These are phyloP conservation scores for Beauveria sp. DNA, from an alignment of 2,329 filamentous ascomycete genomes.

Conservation along the genomic window DNA sequence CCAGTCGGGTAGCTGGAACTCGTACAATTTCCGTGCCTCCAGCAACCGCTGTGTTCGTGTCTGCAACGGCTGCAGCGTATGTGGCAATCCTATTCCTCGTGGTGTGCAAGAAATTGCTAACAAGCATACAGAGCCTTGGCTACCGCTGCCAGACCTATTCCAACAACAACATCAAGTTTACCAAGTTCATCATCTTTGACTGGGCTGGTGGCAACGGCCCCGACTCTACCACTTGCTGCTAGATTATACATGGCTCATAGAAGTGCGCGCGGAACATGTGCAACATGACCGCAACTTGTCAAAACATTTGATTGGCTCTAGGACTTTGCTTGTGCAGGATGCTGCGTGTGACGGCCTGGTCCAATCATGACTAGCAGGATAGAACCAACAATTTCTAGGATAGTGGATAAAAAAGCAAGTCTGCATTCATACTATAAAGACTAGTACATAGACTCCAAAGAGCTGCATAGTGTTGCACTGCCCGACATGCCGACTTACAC, in stretches of 20 bases:
- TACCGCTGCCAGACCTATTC: conserved; percentile 10
- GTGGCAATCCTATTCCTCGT: not conserved
- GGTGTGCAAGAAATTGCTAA: not conserved
- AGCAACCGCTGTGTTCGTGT: conserved; percentile 11
- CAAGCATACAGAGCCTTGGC: not conserved
- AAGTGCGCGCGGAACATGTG: not conserved
- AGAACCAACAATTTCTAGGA: not conserved
- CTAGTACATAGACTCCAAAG: not conserved
- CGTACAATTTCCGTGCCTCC: conserved; percentile 12
- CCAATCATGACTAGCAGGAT: not conserved
- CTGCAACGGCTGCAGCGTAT: conserved; percentile 11
- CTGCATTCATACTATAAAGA: too few species aligned
- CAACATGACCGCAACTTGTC: not conserved
- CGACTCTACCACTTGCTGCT: conserved; percentile 11
- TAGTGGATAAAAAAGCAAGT: not conserved
- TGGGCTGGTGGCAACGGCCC: conserved; percentile 12
- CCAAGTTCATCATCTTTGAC: conserved; percentile 14
- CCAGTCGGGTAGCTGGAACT: conserved; percentile 8
- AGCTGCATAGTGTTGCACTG: not conserved
- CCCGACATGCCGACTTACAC: not conserved
- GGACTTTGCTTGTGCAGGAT: not conserved
- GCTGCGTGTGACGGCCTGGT: not conserved
- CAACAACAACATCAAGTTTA: conserved; percentile 13
- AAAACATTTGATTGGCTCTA: not conserved
- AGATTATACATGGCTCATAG: not conserved